Conservation (phyloP, 75 land plant genomes). For the Ceratopteris richardii region DNA sequence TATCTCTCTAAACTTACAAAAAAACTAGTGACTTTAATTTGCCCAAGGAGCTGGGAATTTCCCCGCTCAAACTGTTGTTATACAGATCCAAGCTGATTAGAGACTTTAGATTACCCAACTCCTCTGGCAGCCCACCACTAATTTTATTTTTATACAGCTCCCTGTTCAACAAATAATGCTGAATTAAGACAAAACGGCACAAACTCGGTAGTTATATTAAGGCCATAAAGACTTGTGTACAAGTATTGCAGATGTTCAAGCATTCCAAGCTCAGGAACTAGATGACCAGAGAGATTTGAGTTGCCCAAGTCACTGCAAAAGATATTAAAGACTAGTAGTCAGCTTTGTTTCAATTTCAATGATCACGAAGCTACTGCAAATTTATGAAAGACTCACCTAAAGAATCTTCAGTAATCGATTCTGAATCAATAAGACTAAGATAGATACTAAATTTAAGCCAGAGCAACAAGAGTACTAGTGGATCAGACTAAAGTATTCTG, state of each 20-base stretch:
- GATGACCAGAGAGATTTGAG: slow-evolving; percentile 75
- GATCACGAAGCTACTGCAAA: no score
- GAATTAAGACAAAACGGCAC: background rate
- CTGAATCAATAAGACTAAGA: no score
- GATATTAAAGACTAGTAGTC: no score
- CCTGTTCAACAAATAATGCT: slow-evolving; percentile 30
- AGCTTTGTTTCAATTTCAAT: no score
- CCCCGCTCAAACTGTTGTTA: slow-evolving; percentile 84
- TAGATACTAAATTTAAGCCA: no score
- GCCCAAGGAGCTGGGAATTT: slow-evolving; percentile 67
- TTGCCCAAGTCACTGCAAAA: slow-evolving; percentile 79
- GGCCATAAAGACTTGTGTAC: slow-evolving; percentile 29
- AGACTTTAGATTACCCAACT: slow-evolving; percentile 84
- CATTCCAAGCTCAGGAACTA: slow-evolving; percentile 89
- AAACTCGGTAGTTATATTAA: background rate
- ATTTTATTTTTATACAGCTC: slow-evolving; percentile 94
- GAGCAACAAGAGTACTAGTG: no score
- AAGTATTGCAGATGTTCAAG: slow-evolving; percentile 83
- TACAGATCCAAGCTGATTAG: slow-evolving; percentile 92
- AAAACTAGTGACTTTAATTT: slow-evolving; percentile 82
- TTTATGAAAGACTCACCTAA: no score
- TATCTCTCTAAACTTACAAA: slow-evolving; percentile 91
- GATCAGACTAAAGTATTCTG: no score
- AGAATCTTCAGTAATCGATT: no score
- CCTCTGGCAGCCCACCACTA: slow-evolving; percentile 71